Evolutionary conservation across 2,329 filamentous ascomycete species (phyloP), one percentile per base, ranked within the genome.

Genomic region (Fusarium sulawesiense): DNA sequence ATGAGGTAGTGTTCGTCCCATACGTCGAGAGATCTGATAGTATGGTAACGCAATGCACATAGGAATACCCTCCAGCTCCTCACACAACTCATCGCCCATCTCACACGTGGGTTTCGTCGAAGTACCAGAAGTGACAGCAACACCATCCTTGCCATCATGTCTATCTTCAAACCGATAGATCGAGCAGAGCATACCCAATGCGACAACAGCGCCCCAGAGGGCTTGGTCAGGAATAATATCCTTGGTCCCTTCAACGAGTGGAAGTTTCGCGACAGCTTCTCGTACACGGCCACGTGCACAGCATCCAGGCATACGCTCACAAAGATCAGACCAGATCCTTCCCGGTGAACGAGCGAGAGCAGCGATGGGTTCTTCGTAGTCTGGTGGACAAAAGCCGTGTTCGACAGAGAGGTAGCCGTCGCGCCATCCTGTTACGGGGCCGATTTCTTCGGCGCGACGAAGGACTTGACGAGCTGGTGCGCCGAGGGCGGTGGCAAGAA

Each of bases 381-480:
- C 84, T 2, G 81, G 81, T 0, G 85, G 83, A 21, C 83, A 84
- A 63, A 87, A 87, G 1, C 85, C 86, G 40, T 86, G 82, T 54
- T 86, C 84, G 20, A 80, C 80, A 16, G 66, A 69, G 41, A 73
- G 66, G 7, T 74, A 73, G 1, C 71, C 71, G 16, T 87, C 86
- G 51, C 83, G 80, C 85, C 85, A 88, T 20, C 86, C 85, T 1
- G 83, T 86, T 34, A 75, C 74, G 0, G 81, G 77, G 0, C 85
- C 85, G n/a, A 87, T 82, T 32, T 86, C 82, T 68, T 87, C 84
- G 14, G 85, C 85, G 40, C 85, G 77, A 25, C 85, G 74, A 59
- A 87, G 83, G 7, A 88, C 85, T 71, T 87, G 85, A 13, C 85
- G 82, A 23, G 85, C 85, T 2, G 86, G 85, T 0, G 85, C 85